Evolutionary conservation across 495 filamentous ascomycete genomes (phyloP).

Genomic region (Schizothecium vesticola): DNA sequence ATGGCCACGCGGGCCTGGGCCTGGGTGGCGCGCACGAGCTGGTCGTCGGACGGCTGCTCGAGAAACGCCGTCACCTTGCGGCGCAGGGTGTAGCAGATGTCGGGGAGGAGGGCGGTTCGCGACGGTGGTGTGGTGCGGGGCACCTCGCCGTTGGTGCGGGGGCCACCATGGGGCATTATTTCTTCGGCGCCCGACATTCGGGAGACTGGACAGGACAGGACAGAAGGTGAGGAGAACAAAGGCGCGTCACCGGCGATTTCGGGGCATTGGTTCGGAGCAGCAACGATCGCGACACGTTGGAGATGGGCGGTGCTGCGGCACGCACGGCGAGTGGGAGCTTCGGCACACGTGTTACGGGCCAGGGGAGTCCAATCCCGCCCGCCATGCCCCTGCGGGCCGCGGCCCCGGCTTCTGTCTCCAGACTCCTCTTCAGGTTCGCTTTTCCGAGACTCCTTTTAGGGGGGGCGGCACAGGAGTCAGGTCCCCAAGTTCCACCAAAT

Average conservation of each 20-base stretch:
- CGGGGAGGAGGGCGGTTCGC: slow-evolving; percentile 12
- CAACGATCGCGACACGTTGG: neutral
- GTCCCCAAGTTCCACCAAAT: neutral
- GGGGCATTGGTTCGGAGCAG: neutral
- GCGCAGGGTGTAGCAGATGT: slow-evolving; percentile 45
- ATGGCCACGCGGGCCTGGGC: slow-evolving; percentile 65
- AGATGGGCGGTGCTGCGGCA: neutral
- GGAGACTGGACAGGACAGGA: neutral
- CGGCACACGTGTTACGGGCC: neutral
- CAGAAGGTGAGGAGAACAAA: neutral
- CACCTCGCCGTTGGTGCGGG: slow-evolving; percentile 14
- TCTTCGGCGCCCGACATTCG: slow-evolving; percentile 3
- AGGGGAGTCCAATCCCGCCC: neutral
- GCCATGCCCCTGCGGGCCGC: neutral
- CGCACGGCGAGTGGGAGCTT: neutral
- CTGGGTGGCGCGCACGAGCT: slow-evolving; percentile 62
- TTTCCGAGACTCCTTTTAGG: neutral
- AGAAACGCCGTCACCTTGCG: slow-evolving; percentile 65
- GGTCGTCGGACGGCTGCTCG: slow-evolving; percentile 44
- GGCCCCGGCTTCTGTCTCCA: neutral
- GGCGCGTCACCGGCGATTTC: neutral
- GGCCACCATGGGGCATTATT: slow-evolving; percentile 20
- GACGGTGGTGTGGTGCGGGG: neutral
- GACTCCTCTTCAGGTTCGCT: neutral
- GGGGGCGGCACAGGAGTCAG: neutral